Evolutionary conservation across 805 yeast species (phyloP).

Genomic region (Cyberlindnera bimundalis): DNA sequence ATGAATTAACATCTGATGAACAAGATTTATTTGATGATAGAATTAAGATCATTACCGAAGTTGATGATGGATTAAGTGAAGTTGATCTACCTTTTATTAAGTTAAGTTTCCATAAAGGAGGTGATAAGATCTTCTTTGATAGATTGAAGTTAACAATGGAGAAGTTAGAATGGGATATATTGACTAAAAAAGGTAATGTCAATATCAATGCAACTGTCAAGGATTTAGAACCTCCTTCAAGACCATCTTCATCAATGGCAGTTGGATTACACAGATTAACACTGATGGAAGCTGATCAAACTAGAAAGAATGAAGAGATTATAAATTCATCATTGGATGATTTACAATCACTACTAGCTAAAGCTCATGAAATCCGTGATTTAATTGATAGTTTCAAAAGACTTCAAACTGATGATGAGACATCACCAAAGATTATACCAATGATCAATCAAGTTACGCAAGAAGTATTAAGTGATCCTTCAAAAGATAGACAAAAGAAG

Average conservation of each 20-base stretch:
- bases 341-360: slow-evolving; percentile 69
- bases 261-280: slow-evolving; percentile 75
- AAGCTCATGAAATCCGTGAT: slow-evolving; percentile 67
- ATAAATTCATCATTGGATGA: slow-evolving; percentile 72
- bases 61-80: slow-evolving; percentile 28
- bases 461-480: slow-evolving; percentile 13
- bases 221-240: too few species aligned
- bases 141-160: slow-evolving; percentile 45
- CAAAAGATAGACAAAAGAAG: slow-evolving; percentile 32
- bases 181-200: slow-evolving; percentile 32
- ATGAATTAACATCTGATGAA: slow-evolving; percentile 17
- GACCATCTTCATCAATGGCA: slow-evolving; percentile 27
- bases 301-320: slow-evolving; percentile 56
- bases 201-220: too few species aligned
- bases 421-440: slow-evolving; percentile 9
- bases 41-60: slow-evolving; percentile 30
- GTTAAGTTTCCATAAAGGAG: slow-evolving; percentile 73
- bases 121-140: slow-evolving; percentile 51
- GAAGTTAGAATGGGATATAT: slow-evolving; percentile 45
- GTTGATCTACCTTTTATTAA: slow-evolving; percentile 41
- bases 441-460: slow-evolving; percentile 19
- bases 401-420: slow-evolving; percentile 27
- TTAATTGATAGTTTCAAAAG: slow-evolving; percentile 41
- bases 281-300: slow-evolving; percentile 47
- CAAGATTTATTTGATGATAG: slow-evolving; percentile 32